Evolutionary conservation across 345 rosid species (phyloP).

Genomic region (Heritiera littoralis): DNA sequence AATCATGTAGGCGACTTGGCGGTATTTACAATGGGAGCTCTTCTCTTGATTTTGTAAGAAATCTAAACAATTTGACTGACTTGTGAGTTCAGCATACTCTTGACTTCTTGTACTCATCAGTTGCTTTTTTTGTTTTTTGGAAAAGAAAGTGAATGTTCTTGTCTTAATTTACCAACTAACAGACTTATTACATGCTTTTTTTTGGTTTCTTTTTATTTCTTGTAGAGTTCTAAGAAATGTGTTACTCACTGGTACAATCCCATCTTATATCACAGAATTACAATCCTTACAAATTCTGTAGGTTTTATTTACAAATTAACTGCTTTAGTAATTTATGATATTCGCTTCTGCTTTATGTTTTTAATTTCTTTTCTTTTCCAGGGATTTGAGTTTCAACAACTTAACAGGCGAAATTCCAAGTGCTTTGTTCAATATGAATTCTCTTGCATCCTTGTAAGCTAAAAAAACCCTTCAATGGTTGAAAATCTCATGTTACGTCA

Average conservation of each 20-base stretch:
- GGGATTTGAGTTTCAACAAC: slow-evolving; percentile 45
- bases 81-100: slow-evolving; percentile 35
- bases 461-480: not conserved
- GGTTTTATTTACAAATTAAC: slow-evolving; percentile 10
- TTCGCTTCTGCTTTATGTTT: not conserved
- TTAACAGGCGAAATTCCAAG: slow-evolving; percentile 8
- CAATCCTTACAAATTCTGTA: slow-evolving; percentile 28
- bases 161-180: not conserved
- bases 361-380: not conserved
- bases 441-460: not conserved
- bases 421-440: not conserved
- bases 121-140: not conserved
- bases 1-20: slow-evolving; percentile 49
- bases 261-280: slow-evolving; percentile 29
- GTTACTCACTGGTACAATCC: slow-evolving; percentile 28
- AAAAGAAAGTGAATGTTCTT: not conserved
- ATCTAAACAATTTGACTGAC: slow-evolving; percentile 30
- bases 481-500: not conserved
- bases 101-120: not conserved
- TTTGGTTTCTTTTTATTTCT: not conserved
- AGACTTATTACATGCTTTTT: not conserved
- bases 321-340: not conserved
- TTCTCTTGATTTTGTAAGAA: slow-evolving; percentile 46
- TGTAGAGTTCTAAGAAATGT: slow-evolving; percentile 33
- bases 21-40: slow-evolving; percentile 51